phyloP scores from a whole-genome alignment of 208 protist genomes.

The Histomonas meleagridis region DNA sequence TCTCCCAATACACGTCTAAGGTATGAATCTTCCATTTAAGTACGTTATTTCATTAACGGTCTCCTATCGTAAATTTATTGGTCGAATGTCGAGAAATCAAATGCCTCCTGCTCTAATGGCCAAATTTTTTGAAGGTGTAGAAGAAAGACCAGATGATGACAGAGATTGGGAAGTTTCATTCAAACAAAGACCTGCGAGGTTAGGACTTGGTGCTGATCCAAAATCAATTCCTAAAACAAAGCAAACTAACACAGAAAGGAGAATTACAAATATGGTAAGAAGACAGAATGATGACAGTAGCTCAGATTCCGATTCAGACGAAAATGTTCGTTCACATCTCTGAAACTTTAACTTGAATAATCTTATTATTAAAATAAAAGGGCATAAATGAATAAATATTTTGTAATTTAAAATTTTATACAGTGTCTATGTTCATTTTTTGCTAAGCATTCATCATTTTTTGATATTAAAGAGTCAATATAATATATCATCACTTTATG shows the following conservation, averaged over 20 bases:
- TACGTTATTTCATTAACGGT: too few species aligned
- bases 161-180: background rate
- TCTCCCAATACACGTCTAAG: background rate
- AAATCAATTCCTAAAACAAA: background rate
- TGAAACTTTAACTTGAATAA: too few species aligned
- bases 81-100: too few species aligned
- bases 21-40: slow-evolving; percentile 26
- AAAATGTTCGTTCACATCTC: too few species aligned
- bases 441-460: too few species aligned
- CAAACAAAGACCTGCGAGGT: background rate
- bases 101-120: background rate
- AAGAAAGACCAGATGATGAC: background rate
- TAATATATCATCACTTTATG: too few species aligned
- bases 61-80: too few species aligned
- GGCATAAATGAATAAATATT: too few species aligned
- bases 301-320: background rate
- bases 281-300: background rate
- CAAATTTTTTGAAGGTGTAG: background rate
- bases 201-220: background rate
- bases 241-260: background rate
- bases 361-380: too few species aligned
- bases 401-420: too few species aligned
- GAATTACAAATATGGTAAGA: background rate
- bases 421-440: too few species aligned
- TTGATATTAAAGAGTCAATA: too few species aligned